These are phyloP conservation scores for Scleromitrula shiraiana DNA, from an alignment of 2,329 filamentous ascomycete genomes.

Conservation along the genomic window DNA sequence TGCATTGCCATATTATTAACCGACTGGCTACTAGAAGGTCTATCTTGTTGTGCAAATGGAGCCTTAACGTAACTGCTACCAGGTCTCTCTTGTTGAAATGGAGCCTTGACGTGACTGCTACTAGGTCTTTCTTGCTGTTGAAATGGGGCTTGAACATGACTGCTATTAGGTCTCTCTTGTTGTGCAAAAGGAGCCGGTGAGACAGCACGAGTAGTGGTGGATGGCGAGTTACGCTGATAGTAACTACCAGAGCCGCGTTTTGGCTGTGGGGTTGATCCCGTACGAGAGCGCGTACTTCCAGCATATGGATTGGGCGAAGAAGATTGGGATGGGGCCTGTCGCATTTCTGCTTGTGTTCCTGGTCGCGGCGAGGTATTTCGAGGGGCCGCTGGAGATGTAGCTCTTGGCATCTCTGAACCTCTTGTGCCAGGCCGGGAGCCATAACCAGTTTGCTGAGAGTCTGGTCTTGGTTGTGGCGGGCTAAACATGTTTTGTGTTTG, in stretches of 20 bases:
- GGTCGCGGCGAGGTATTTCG: slow-evolving; percentile 58
- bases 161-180: slow-evolving; percentile 44
- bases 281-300: slow-evolving; percentile 27
- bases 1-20: slow-evolving; percentile 55
- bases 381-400: slow-evolving; percentile 60
- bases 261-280: slow-evolving; percentile 32
- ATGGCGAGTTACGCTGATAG: slow-evolving; percentile 43
- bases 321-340: slow-evolving; percentile 39
- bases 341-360: slow-evolving; percentile 40
- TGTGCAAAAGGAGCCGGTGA: slow-evolving; percentile 34
- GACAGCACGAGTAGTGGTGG: slow-evolving; percentile 35
- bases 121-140: neutral
- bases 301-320: slow-evolving; percentile 59
- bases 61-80: slow-evolving; percentile 34
- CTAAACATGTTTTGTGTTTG: slow-evolving; percentile 76
- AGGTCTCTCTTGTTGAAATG: slow-evolving; percentile 37
- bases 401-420: slow-evolving; percentile 49
- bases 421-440: slow-evolving; percentile 50
- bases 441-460: slow-evolving; percentile 24
- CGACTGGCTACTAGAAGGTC: slow-evolving; percentile 7
- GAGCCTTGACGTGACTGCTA: neutral
- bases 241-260: slow-evolving; percentile 42
- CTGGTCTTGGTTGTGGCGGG: slow-evolving; percentile 23
- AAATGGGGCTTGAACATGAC: slow-evolving; percentile 25
- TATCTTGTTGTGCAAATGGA: slow-evolving; percentile 18